phyloP scores from a whole-genome alignment of 805 yeast species.

The Yarrowia sp. region DNA sequence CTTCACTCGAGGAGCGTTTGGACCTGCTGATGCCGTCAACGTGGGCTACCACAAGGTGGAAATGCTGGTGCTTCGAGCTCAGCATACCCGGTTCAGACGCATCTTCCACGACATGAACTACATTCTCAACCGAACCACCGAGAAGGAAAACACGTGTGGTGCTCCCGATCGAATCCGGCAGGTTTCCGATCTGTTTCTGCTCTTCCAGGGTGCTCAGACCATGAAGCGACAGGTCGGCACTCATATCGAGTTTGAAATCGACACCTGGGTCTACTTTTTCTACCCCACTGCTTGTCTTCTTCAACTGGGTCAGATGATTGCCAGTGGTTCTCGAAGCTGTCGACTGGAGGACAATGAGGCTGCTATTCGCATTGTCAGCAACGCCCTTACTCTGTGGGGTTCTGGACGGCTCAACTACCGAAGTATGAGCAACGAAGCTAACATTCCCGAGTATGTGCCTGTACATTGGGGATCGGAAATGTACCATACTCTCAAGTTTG shows the following conservation, averaged over 20 bases:
- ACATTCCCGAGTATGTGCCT: conserved; percentile 26
- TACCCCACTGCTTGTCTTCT: conserved; percentile 65
- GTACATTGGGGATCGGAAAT: conserved; percentile 29
- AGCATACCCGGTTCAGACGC: conserved; percentile 71
- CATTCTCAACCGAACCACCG: conserved; percentile 64
- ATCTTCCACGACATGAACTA: conserved; percentile 76
- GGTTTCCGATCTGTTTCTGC: conserved; percentile 58
- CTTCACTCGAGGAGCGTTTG: conserved; percentile 35
- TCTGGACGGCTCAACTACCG: conserved; percentile 29
- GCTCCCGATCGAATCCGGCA: conserved; percentile 50
- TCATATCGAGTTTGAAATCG: conserved; percentile 89
- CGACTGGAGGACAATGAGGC: conserved; percentile 23
- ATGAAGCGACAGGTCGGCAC: conserved; percentile 67
- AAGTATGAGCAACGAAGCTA: conserved; percentile 31
- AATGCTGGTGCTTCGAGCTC: not conserved
- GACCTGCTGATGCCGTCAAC: conserved; percentile 16
- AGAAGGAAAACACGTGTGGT: conserved; percentile 46
- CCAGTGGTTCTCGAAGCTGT: conserved; percentile 36
- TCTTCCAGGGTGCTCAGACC: conserved; percentile 77
- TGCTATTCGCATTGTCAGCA: conserved; percentile 33
- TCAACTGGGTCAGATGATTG: conserved; percentile 43
- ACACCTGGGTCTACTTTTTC: conserved; percentile 71
- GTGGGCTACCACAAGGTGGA: conserved; percentile 22
- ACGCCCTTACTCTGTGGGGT: conserved; percentile 34
- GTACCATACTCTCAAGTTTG: conserved; percentile 40